These are phyloP conservation scores for Climacium dendroides DNA, from an alignment of 225 moss, liverwort and hornwort species.

Conservation along the genomic window DNA sequence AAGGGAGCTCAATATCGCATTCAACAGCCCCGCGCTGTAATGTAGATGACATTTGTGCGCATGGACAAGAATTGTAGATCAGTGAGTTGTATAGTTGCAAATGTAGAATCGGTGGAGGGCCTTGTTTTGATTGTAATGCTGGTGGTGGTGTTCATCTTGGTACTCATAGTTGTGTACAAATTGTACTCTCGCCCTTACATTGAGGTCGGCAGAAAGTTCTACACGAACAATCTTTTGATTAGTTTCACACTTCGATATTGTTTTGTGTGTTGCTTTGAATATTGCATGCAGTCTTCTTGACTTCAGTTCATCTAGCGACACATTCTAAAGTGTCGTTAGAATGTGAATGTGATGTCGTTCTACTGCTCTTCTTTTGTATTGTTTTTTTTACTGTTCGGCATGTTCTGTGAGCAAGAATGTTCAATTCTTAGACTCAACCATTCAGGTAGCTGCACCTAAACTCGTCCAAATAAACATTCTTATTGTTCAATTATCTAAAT, in stretches of 20 bases:
- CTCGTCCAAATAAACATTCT: background rate
- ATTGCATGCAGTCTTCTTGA: background rate
- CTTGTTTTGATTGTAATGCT: constrained; percentile 14
- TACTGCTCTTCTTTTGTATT: background rate
- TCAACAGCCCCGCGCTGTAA: constrained; percentile 79
- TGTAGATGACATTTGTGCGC: constrained; percentile 6
- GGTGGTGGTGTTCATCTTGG: background rate
- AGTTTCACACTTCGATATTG: background rate
- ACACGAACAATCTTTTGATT: background rate
- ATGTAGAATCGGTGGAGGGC: constrained; percentile 5
- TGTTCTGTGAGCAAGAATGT: background rate
- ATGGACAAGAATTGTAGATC: background rate
- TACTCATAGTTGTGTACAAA: constrained; percentile 8
- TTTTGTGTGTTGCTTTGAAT: background rate
- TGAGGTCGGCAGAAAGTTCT: background rate
- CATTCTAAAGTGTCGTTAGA: background rate
- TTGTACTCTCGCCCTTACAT: constrained; percentile 3
- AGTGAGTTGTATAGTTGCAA: constrained; percentile 25
- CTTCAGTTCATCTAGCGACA: no score
- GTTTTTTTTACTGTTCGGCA: background rate
- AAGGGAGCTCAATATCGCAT: constrained; percentile 55
- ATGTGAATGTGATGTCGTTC: background rate
- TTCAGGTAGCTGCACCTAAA: background rate
- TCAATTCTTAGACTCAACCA: background rate
- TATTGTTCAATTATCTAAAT: background rate